Conservation (phyloP, 306 rosid genomes). For the Dryas alaskensis region DNA sequence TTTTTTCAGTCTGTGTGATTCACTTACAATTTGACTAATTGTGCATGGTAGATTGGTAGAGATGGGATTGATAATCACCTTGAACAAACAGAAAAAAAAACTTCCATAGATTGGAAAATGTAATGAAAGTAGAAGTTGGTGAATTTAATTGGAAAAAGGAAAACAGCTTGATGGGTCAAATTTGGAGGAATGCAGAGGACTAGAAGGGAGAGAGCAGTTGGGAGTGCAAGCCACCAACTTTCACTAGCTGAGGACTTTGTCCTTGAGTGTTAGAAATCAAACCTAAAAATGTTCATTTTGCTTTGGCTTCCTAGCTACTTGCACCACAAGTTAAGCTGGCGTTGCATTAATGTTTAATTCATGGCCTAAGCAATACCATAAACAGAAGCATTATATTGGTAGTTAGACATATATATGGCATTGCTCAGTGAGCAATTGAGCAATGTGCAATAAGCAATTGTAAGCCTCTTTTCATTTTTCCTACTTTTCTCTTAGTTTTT, state of each 20-base stretch:
- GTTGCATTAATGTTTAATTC: neutral
- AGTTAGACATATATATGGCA: neutral
- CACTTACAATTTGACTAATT: neutral
- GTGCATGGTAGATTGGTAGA: neutral
- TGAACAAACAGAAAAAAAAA: conserved; percentile 3
- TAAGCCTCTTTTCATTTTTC: neutral
- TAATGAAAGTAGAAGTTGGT: conserved; percentile 27
- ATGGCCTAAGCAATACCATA: neutral
- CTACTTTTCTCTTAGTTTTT: neutral
- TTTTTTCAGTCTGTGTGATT: neutral
- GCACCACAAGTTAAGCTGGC: conserved; percentile 30
- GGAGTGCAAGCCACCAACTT: conserved; percentile 62
- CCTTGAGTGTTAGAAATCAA: conserved; percentile 35
- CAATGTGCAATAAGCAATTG: no score
- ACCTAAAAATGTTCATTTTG: conserved; percentile 38
- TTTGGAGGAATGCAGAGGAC: conserved; percentile 22
- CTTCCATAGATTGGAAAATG: conserved; percentile 4
- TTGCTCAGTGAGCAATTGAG: no score
- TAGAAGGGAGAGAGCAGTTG: conserved; percentile 42
- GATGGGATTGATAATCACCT: conserved; percentile 14
- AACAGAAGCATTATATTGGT: neutral
- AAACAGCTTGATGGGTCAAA: conserved; percentile 13
- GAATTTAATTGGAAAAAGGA: conserved; percentile 20
- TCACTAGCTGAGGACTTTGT: conserved; percentile 14
- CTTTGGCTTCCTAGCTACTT: conserved; percentile 21